Conservation (phyloP, 352 stramenopile species). For the Globisporangium ultimum region DNA sequence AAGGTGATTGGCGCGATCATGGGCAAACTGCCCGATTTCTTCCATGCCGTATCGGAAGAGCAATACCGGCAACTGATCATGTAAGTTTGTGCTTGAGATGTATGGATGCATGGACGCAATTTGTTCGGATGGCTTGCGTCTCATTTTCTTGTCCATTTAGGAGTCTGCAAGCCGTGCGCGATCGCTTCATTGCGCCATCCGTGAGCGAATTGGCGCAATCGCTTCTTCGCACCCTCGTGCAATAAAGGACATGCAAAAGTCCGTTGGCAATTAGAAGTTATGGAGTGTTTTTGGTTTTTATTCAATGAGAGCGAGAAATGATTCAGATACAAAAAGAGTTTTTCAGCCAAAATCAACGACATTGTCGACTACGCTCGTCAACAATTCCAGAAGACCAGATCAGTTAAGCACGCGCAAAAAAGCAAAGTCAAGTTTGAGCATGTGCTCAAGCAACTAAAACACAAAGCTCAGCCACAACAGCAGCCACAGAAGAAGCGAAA, state of each 20-base stretch:
- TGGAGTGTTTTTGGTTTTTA: neutral
- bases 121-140: neutral
- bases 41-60: conserved; percentile 19
- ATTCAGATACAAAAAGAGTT: neutral
- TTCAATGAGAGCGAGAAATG: neutral
- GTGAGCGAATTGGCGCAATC: conserved; percentile 49
- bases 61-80: conserved; percentile 27
- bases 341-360: neutral
- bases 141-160: conserved; percentile 18
- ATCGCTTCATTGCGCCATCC: conserved; percentile 19
- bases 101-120: neutral
- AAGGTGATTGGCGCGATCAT: conserved; percentile 59
- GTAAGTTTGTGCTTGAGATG: conserved; percentile 12
- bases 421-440: no score
- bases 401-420: neutral
- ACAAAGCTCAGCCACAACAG: no score
- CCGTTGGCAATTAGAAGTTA: no score
- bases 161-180: conserved; percentile 30
- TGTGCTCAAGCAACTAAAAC: no score
- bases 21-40: conserved; percentile 40
- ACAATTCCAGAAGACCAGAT: neutral
- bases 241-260: conserved; percentile 1
- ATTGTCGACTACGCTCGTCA: neutral
- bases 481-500: neutral
- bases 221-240: conserved; percentile 30